phyloP scores from a whole-genome alignment of 2,329 filamentous ascomycete genomes.

The Colletotrichum echinochloae region DNA sequence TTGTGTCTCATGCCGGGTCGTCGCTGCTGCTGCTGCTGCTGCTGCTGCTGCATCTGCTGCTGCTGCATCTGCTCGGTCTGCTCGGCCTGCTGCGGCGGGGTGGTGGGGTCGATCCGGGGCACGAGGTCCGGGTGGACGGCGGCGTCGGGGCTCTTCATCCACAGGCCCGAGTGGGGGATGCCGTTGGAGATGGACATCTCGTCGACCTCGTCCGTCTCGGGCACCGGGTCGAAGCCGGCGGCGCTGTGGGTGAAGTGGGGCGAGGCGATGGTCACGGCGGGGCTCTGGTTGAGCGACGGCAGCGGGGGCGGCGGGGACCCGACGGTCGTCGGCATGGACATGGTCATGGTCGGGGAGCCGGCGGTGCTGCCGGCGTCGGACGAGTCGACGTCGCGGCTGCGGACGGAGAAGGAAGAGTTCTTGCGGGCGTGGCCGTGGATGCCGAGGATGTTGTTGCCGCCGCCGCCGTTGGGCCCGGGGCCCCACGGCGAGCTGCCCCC shows the following conservation, averaged over 20 bases:
- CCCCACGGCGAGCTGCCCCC: constrained; percentile 58
- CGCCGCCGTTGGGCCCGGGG: constrained; percentile 38
- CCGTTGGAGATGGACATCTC: constrained; percentile 41
- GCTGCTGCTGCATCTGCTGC: constrained; percentile 35
- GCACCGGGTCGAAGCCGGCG: constrained; percentile 52
- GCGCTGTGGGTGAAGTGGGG: constrained; percentile 45
- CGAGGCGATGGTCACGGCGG: constrained; percentile 40
- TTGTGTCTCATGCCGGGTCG: constrained; percentile 58
- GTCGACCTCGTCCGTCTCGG: constrained; percentile 53
- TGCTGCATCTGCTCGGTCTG: constrained; percentile 33
- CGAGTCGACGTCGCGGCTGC: constrained; percentile 61
- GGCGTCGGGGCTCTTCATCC: constrained; percentile 43
- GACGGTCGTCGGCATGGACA: constrained; percentile 51
- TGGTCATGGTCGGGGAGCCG: constrained; percentile 64
- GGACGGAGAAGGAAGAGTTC: constrained; percentile 62
- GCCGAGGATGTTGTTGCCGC: constrained; percentile 15
- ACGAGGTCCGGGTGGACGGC: constrained; percentile 38
- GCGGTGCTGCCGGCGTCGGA: constrained; percentile 60
- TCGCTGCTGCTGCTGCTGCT: constrained; percentile 30
- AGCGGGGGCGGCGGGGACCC: constrained; percentile 45
- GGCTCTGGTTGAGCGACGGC: constrained; percentile 35
- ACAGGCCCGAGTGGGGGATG: constrained; percentile 44
- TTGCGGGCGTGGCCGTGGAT: constrained; percentile 56
- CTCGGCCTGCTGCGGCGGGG: neutral
- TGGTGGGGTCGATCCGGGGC: constrained; percentile 37